Evolutionary conservation across 192 early-diverging fungal genomes (phyloP), one percentile per base, ranked within the genome.

Genomic region (Backusella luteola): DNA sequence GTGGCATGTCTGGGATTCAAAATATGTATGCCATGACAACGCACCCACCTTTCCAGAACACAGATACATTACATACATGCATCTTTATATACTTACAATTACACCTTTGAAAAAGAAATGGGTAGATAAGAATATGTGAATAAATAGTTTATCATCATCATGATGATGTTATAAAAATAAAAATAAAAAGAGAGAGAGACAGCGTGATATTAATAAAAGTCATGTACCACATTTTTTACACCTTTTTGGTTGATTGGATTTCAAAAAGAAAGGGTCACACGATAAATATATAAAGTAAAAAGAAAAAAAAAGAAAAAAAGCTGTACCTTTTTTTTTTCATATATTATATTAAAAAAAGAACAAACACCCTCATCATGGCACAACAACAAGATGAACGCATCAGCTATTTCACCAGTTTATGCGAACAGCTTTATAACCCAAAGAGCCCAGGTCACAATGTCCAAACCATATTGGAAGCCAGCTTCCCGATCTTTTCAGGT

Each of bases 391-490:
- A 75, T 68, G 74, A 75, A 34, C 59, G 79, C 19, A 80, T 80
- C 11, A n/a, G 35, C n/a, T 80, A 80, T 46, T 80, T 71, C 66
- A 73, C 67, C 38, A 69, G 52, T 49, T 56, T 84, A 79, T 90
- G 91, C 79, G 84, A 90, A 74, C 85, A 89, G 34, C 86, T 91
- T 8, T 88, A 91, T 76, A 87, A 88, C 69, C 82, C 91, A 26
- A 84, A 88, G 36, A 77, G 79, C 23, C 79, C 86, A 32, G 85
- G 86, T 74, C 75, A 83, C 36, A 86, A 92, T 73, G 92, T 93
- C 12, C 93, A 96, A 81, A 86, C 85, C 44, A 82, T 91, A 35
- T 85, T 96, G 59, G 91, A 93, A 59, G 87, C 89, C 80, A 89
- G 87, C 70, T 96, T 96, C 70, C 94, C 94, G 39, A 94, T 94